Conservation (phyloP, 2,329 filamentous ascomycete genomes). For the Endoconidiophora polonica region DNA sequence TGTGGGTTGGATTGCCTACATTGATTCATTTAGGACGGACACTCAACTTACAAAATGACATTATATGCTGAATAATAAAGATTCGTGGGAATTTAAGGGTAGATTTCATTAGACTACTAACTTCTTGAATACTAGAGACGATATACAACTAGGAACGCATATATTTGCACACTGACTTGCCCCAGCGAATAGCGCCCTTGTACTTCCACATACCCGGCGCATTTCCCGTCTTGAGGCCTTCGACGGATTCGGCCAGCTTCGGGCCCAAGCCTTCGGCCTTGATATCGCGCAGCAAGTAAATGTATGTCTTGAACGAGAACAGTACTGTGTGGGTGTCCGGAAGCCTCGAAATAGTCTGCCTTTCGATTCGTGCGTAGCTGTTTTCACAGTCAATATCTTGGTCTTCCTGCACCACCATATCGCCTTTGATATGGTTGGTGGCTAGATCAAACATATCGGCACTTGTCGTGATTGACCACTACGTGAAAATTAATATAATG, state of each 20-base stretch:
- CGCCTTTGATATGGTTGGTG: slow-evolving; percentile 23
- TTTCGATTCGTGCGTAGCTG: slow-evolving; percentile 29
- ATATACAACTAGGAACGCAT: slow-evolving; percentile 20
- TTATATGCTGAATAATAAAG: no score
- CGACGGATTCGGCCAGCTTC: slow-evolving; percentile 33
- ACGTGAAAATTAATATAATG: neutral
- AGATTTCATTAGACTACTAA: neutral
- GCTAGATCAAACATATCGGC: slow-evolving; percentile 24
- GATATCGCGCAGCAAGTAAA: slow-evolving; percentile 31
- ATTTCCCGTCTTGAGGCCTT: slow-evolving; percentile 33
- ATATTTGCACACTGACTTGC: slow-evolving; percentile 29
- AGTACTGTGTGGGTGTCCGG: slow-evolving; percentile 29
- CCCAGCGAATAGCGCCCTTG: slow-evolving; percentile 33
- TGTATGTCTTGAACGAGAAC: slow-evolving; percentile 40
- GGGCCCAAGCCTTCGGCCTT: slow-evolving; percentile 31
- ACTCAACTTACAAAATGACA: no score
- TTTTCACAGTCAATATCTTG: slow-evolving; percentile 24
- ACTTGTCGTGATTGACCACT: slow-evolving; percentile 35
- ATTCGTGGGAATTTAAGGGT: neutral
- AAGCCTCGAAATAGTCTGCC: slow-evolving; percentile 34
- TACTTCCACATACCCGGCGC: slow-evolving; percentile 37
- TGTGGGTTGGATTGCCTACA: no score
- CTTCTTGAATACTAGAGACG: neutral
- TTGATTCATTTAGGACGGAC: no score
- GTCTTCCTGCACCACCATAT: slow-evolving; percentile 20